Base-by-base conservation (phyloP, 768 basidiomycete species). In the Hygrophorus pudorinus region DNA sequence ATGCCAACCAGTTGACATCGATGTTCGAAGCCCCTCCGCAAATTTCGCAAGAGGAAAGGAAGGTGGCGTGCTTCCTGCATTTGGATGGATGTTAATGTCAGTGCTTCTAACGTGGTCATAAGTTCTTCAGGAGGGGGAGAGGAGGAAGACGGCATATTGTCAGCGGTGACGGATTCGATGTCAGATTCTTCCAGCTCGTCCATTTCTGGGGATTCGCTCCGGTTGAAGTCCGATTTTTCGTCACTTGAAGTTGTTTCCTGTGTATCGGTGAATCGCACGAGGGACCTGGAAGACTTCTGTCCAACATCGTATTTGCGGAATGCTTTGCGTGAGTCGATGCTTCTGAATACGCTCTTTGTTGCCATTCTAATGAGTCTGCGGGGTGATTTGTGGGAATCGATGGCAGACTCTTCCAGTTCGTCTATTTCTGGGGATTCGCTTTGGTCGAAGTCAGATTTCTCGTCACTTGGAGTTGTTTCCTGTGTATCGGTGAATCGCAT, bases 21-120 rank as follows among this genome's bases (percentile, higher is more conserved):
- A 14, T 48, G 31, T n/a, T 44, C 48, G 53, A 83, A 83, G 1
- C 75, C 74, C 2, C 39, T 51, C 11, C 66, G 64, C 13, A 84
- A 52, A 50, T 74, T 76, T 9, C 76, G 72, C 20, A 56, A 61
- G 16, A 80, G 62, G 53, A 83, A 84, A 0, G 81, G 81, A 4
- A 81, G 65, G 41, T 61, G 63, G 12, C 48, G 50, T 9, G 61
- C 59, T 17, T 53, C 55, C 29, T 67, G 66, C 57, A 75, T 62
- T 14, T 63, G 65, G 34, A 65, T 47, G 2, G 56, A 51, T 1
- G 62, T 48, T 1, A 60, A 52, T 0, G 59, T 58, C 13, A 70
- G 45, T 10, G 47, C 46, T 41, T 69, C 61, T 10, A 73, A 47
- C 10, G 61, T 62, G 4, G 57, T 45, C 21, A 71, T 30, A 34